These are phyloP conservation scores for Pseudogymnoascus verrucosus DNA, from an alignment of 2,329 filamentous ascomycete genomes.

Conservation along the genomic window DNA sequence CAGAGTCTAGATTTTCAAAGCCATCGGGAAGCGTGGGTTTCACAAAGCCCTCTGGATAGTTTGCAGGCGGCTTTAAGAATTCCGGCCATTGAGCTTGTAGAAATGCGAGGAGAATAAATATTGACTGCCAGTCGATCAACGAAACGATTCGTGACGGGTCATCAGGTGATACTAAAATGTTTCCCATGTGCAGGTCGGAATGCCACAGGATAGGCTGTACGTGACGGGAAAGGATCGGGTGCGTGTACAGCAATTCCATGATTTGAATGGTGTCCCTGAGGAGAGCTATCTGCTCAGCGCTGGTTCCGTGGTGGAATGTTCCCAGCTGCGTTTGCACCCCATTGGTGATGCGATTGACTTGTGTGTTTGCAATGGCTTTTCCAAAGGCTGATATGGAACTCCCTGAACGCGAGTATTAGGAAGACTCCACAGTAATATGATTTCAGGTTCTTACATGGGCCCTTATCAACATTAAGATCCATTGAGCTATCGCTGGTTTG, in stretches of 20 bases:
- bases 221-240: neutral
- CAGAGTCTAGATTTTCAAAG: slow-evolving; percentile 30
- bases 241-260: neutral
- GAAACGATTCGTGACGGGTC: slow-evolving; percentile 30
- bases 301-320: neutral
- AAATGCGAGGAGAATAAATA: slow-evolving; percentile 31
- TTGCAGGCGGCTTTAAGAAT: slow-evolving; percentile 8
- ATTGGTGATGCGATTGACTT: neutral
- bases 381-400: neutral
- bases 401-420: neutral
- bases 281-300: neutral
- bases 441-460: neutral
- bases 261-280: neutral
- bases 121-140: slow-evolving; percentile 36
- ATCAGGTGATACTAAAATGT: slow-evolving; percentile 34
- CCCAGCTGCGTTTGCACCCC: neutral
- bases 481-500: neutral
- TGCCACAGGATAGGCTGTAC: slow-evolving; percentile 26
- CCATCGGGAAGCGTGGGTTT: slow-evolving; percentile 19
- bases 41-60: slow-evolving; percentile 1
- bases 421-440: neutral
- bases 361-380: neutral
- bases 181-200: slow-evolving; percentile 34
- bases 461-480: neutral
- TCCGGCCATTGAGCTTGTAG: slow-evolving; percentile 21